Base-by-base conservation (phyloP, 2,329 filamentous ascomycete species). In the Cladosporium cucumerinum region DNA sequence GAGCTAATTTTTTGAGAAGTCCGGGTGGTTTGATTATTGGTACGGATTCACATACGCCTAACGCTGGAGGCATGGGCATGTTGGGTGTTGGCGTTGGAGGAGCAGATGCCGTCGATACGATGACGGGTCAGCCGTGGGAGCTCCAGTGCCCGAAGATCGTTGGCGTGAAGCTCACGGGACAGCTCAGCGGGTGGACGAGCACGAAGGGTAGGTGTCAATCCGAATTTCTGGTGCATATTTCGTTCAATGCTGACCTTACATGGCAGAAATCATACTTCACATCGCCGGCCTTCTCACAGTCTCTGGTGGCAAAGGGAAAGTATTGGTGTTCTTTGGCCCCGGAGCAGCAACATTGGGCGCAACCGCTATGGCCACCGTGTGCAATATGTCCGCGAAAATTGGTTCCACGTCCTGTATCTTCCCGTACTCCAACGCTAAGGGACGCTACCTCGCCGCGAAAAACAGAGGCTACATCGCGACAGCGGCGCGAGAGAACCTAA, bases 61-160 rank as follows among this genome's bases (percentile, higher is more conserved):
- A 99, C 78, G 94, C 87, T 76, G 94, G 94, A 85, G 94, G 94
- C 86, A 89, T 98, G 66, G 93, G 92, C 78, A 96, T 96, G 89
- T 87, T 86, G 74, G 72, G 92, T 66, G 96, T 98, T 76, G 94
- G 93, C 88, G 94, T 97, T 69, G 94, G 94, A 82, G 94, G 95
- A 86, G 94, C 94, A 76, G 95, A 98, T 82, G 95, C 94, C 65
- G 95, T 98, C 74, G 95, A 99, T 81, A 95, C 97, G 74, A 97
- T 99, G 92, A 93, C 93, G 75, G 90, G 92, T 80, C 87, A 97
- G 71, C 93, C 94, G 66, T 98, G 95, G 95, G 95, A 98, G 81
- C 83, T 98, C 74, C 98, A 98, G 87, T 94, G 94, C 66, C 95
- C 95, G 68, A 97, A 97, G 82, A 84, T 97, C 68, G 96, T 98